Base-by-base conservation (phyloP, 106 monocot species). In the Dendrobium huoshanense region DNA sequence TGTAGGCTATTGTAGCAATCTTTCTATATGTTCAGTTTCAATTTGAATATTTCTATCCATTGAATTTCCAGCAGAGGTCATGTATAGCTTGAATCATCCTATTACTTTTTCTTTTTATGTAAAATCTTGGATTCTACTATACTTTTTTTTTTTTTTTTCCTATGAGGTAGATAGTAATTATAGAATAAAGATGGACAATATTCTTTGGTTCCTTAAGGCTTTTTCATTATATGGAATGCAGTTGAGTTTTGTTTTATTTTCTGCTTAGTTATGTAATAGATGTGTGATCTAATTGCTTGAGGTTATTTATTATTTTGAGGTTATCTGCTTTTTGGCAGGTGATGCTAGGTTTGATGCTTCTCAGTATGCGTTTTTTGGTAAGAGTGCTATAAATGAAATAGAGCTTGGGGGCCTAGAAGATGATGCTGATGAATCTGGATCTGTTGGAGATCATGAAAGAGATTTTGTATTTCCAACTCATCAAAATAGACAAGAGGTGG, bases 391-490 rank as follows among this genome's bases (percentile, higher is more conserved):
- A 45, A 44, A 64, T 65, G 79, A 79, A 67, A 44, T 79, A 25
- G 79, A 79, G 64, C 64, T 79, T 22, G 79, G 79, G 13, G 79
- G 79, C 13, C 43, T 79, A 44, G 79, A 79, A 79, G 79, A 79
- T 75, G 82, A 44, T 82, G 82, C 25, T 48, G 67, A 68, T 55
- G 79, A 74, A 72, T 54, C 58, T 40, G 79, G 58, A 13, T 77
- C 84, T 51, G 73, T 67, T 78, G 86, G 76, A 33, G 17, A 58
- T 43, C 84, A 82, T 45, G 82, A 87, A 58, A 83, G 85, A 27
- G 87, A 89, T 17, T 65, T 65, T 44, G 70, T 13, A 15, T 85
- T 81, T 42, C 83, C 86, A 20, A 8, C 43, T 42, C 43, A 41
- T n/a, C 25, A 74, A 18, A 43, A 74, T 74, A 44, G 25, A 42